phyloP scores from a whole-genome alignment of 805 yeast species.

The Metschnikowia lochheadii region DNA sequence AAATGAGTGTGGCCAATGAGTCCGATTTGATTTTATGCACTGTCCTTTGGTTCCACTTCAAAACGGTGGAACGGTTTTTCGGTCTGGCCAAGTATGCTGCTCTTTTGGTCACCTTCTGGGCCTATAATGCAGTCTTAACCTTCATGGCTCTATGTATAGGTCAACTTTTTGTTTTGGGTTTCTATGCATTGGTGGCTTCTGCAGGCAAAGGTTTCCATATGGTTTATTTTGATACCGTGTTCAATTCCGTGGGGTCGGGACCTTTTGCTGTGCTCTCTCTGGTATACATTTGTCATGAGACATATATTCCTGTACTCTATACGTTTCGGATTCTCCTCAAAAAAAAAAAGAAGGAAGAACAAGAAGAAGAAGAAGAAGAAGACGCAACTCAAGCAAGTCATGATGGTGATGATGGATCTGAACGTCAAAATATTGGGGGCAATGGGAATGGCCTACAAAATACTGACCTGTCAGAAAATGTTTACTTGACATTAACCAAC shows the following conservation, averaged over 20 bases:
- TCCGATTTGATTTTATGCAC: constrained; percentile 49
- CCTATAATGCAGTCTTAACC: constrained; percentile 45
- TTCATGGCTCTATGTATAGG: constrained; percentile 41
- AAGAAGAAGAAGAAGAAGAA: too few relatives aligned
- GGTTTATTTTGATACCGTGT: constrained; percentile 24
- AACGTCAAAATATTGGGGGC: too few relatives aligned
- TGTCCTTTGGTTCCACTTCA: constrained; percentile 47
- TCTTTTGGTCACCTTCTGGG: constrained; percentile 38
- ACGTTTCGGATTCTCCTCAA: constrained; percentile 29
- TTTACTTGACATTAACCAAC: constrained; percentile 24
- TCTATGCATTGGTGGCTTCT: constrained; percentile 30
- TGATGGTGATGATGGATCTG: too few relatives aligned
- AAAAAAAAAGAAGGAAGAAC: background rate
- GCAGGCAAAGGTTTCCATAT: constrained; percentile 5
- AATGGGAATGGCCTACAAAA: background rate
- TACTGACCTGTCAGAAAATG: background rate
- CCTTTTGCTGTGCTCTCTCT: constrained; percentile 40
- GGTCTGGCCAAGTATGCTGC: constrained; percentile 55
- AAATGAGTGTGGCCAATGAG: constrained; percentile 53
- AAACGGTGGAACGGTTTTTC: constrained; percentile 53
- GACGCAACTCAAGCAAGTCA: too few relatives aligned
- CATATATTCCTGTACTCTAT: constrained; percentile 32
- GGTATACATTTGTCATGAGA: constrained; percentile 36
- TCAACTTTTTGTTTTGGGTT: constrained; percentile 28
- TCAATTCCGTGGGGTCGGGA: constrained; percentile 36